Percentiles rank a stretch among this genome's conserved stretches.
These are phyloP conservation scores for Talaromyces thailandensis DNA, from an alignment of 495 filamentous ascomycete species.

Conservation along the genomic window DNA sequence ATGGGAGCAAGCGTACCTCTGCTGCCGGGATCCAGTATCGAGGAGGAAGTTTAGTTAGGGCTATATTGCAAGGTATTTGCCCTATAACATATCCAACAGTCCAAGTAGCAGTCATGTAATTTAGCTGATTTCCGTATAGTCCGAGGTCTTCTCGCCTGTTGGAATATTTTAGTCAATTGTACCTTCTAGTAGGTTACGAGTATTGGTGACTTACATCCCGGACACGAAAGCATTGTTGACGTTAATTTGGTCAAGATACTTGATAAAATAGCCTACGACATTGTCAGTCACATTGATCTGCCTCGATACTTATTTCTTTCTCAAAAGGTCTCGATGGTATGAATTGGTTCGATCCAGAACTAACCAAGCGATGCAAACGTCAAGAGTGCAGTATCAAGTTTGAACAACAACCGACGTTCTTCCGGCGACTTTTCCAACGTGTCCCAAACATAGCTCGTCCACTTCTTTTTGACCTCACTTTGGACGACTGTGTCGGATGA, in stretches of 20 bases:
- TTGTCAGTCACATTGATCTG: not conserved
- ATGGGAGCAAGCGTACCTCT: slow-evolving; percentile 14
- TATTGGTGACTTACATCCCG: slow-evolving; percentile 25
- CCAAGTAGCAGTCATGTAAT: slow-evolving; percentile 45
- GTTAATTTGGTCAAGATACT: slow-evolving; percentile 49
- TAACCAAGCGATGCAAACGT: slow-evolving; percentile 43
- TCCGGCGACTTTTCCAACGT: slow-evolving; percentile 52
- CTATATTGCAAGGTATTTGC: slow-evolving; percentile 51
- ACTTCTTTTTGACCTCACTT: slow-evolving; percentile 21
- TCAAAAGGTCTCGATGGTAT: not conserved
- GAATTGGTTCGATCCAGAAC: too few relatives aligned
- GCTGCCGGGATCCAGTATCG: slow-evolving; percentile 50
- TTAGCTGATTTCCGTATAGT: slow-evolving; percentile 45
- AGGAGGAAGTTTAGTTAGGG: slow-evolving; percentile 45
- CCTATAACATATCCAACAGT: slow-evolving; percentile 57
- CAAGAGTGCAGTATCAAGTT: slow-evolving; percentile 47
- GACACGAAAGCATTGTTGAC: slow-evolving; percentile 48
- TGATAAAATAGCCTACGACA: slow-evolving; percentile 47
- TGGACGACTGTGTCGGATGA: slow-evolving; percentile 12
- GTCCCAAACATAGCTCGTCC: slow-evolving; percentile 48
- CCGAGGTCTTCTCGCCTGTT: slow-evolving; percentile 53
- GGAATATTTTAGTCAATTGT: not conserved
- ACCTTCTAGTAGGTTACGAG: not conserved
- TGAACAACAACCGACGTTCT: slow-evolving; percentile 51
- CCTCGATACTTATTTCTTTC: not conserved